Percentiles rank a stretch among this genome's conserved stretches.
phyloP scores from a whole-genome alignment of 495 filamentous ascomycete genomes.

The Geopyxis carbonaria region DNA sequence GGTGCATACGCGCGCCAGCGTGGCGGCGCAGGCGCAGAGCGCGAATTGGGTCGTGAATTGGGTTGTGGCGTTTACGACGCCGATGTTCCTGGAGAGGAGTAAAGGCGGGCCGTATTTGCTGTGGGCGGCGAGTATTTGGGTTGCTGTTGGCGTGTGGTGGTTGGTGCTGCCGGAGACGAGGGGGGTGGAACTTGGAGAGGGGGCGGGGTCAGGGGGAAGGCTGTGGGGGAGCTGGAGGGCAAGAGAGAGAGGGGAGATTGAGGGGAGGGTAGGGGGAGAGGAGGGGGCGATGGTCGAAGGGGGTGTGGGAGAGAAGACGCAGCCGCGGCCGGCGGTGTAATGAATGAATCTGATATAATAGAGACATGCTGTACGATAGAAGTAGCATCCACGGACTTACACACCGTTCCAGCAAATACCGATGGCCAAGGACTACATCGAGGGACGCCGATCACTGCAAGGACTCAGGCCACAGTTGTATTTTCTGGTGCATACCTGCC shows the following conservation, averaged over 20 bases:
- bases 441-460: too few relatives aligned
- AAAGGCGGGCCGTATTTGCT: slow-evolving; percentile 12
- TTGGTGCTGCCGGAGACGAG: background rate
- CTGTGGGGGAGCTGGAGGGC: background rate
- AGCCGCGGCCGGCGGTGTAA: too few relatives aligned
- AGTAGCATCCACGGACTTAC: too few relatives aligned
- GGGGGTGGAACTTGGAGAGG: background rate
- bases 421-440: too few relatives aligned
- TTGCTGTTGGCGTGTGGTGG: slow-evolving; percentile 7
- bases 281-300: background rate
- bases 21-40: slow-evolving; percentile 11
- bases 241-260: background rate
- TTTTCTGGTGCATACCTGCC: too few relatives aligned
- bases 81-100: slow-evolving; percentile 37
- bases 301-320: background rate
- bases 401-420: too few relatives aligned
- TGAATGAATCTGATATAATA: too few relatives aligned
- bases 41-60: slow-evolving; percentile 33
- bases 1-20: slow-evolving; percentile 9
- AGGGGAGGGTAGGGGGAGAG: background rate
- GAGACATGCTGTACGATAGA: too few relatives aligned
- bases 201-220: background rate
- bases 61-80: slow-evolving; percentile 47
- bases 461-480: too few relatives aligned
- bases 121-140: slow-evolving; percentile 9